Evolutionary conservation across 345 rosid species (phyloP), one percentile per base, ranked within the genome.

Genomic region (Euclidium syriacum): DNA sequence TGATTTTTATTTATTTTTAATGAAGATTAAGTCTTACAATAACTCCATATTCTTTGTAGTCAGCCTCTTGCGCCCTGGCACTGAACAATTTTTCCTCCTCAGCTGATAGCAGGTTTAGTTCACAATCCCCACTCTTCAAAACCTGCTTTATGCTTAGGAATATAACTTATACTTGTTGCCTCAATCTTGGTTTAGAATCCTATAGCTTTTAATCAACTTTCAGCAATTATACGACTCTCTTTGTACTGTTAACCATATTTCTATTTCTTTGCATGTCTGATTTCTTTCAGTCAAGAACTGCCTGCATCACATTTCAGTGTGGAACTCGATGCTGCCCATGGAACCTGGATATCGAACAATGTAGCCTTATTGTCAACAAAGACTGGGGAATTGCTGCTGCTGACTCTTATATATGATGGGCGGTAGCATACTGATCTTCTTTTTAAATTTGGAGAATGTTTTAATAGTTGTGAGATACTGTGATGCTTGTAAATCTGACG

Each of bases 251-350:
- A 39, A 55, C 47, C 59, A 29, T 22, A 17, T 63, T 53, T 52
- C 4, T 25, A 34, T 48, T 63, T 34, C 43, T 51, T 57, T 46
- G 22, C 47, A 38, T 23, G 27, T 61, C 53, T 42, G 29, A 63
- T 63, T 52, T 53, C 52, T 72, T 73, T 76, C 83, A 94, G 97
- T 77, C 97, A 85, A 73, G 97, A 87, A 73, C 76, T 94, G 62
- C 96, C 99, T 73, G 81, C 88, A 80, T 82, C 95, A 60, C 78
- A 78, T 66, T 90, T 94, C 70, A 77, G 59, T 58, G 86, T 85
- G 73, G 99, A 94, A 80, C 99, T 94, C 66, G 99, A 94, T 83
- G 92, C 90, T 74, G 97, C 95, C 70, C 79, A 75, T 75, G 90
- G 91, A 58, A 75, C 85, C 73, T 90, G 97, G 96, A 78, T 94